Evolutionary conservation across 2,329 filamentous ascomycete genomes (phyloP).

Genomic region (Byssoonygena ceratinophila): DNA sequence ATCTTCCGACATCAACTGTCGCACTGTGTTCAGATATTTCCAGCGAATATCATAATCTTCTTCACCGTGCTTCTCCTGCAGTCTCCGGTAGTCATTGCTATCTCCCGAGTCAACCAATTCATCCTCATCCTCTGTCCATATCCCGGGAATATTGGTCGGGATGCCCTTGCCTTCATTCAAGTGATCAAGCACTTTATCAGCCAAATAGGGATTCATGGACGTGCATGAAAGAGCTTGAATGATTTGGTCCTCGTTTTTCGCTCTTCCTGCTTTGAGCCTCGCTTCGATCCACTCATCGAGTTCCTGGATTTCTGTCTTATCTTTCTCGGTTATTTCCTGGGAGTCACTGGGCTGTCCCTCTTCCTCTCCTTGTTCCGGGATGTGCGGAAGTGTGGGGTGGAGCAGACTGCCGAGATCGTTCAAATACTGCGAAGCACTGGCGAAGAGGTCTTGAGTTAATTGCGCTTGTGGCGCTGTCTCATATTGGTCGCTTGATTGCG

Average conservation of each 20-base stretch:
- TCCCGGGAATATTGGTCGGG: constrained; percentile 34
- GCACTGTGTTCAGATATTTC: constrained; percentile 1
- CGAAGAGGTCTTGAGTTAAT: constrained; percentile 1
- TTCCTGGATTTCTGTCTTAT: constrained; percentile 15
- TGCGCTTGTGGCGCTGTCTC: constrained; percentile 18
- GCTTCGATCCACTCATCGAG: constrained; percentile 34
- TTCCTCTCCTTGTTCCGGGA: constrained; percentile 3
- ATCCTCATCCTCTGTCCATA: constrained; percentile 42
- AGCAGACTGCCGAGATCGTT: constrained; percentile 1
- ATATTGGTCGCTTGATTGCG: constrained; percentile 13
- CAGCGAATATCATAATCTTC: constrained; percentile 5
- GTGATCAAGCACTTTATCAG: constrained; percentile 28
- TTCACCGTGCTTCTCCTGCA: constrained; percentile 38
- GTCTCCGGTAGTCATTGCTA: constrained; percentile 25
- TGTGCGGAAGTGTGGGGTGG: neutral
- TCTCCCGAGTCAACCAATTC: constrained; percentile 27
- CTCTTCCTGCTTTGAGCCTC: constrained; percentile 7
- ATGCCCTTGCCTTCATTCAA: constrained; percentile 27
- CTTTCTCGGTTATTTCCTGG: constrained; percentile 10
- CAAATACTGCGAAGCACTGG: neutral
- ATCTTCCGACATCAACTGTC: neutral
- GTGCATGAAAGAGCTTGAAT: constrained; percentile 31
- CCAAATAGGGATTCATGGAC: constrained; percentile 32
- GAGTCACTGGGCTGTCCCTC: neutral
- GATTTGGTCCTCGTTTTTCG: constrained; percentile 21